A percentile compares a stretch with the other conserved stretches of the same genome.
These are phyloP conservation scores for Leucocoprinus birnbaumii DNA, from an alignment of 768 basidiomycete species.

Conservation along the genomic window DNA sequence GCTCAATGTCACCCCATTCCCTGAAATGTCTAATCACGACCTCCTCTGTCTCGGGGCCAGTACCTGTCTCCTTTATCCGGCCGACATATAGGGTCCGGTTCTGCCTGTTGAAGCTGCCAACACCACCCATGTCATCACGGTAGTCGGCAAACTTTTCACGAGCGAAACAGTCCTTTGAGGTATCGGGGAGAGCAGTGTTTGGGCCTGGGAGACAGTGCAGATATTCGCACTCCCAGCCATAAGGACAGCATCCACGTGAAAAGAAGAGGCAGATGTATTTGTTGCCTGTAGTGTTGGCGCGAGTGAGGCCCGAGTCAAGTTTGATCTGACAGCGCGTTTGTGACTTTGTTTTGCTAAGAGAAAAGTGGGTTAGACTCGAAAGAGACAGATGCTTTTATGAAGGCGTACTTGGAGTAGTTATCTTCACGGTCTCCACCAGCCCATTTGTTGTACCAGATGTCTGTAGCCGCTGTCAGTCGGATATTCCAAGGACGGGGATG, in stretches of 20 bases:
- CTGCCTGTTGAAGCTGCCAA: slow-evolving; percentile 91
- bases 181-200: slow-evolving; percentile 71
- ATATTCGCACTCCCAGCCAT: slow-evolving; percentile 98
- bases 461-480: slow-evolving; percentile 31
- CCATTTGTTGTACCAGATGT: slow-evolving; percentile 99
- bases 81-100: slow-evolving; percentile 96
- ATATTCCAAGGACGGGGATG: neutral
- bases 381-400: neutral
- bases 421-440: slow-evolving; percentile 99
- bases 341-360: slow-evolving; percentile 82
- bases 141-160: slow-evolving; percentile 97
- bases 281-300: slow-evolving; percentile 91
- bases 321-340: slow-evolving; percentile 90
- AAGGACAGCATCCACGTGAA: slow-evolving; percentile 94
- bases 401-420: slow-evolving; percentile 83
- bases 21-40: slow-evolving; percentile 89
- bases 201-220: slow-evolving; percentile 85
- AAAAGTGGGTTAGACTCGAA: slow-evolving; percentile 8
- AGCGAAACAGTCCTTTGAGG: slow-evolving; percentile 95
- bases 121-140: slow-evolving; percentile 99
- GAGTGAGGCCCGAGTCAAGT: slow-evolving; percentile 87
- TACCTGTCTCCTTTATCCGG: slow-evolving; percentile 88
- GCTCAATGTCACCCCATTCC: slow-evolving; percentile 93
- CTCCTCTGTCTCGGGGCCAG: slow-evolving; percentile 87
- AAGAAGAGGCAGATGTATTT: slow-evolving; percentile 96